Evolutionary conservation across 2,329 filamentous ascomycete species (phyloP).

Genomic region (Boeremia exigua): DNA sequence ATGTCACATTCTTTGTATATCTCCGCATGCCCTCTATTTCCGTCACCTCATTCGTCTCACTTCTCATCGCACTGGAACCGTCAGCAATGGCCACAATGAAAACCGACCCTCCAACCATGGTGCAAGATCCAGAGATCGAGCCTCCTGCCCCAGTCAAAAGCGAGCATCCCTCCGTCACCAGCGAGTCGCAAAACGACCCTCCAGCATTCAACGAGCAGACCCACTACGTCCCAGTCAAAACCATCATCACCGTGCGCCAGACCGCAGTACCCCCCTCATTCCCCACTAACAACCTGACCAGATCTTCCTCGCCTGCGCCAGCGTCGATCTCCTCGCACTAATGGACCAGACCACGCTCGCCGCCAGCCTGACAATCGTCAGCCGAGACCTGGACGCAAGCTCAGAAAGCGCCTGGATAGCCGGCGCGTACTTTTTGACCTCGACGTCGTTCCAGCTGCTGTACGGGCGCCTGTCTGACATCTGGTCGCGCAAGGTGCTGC

Average conservation of each 20-base stretch:
- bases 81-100: not conserved
- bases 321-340: constrained; percentile 27
- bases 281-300: constrained; percentile 6
- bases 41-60: not conserved
- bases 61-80: not conserved
- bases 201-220: constrained; percentile 29
- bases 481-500: constrained; percentile 57
- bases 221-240: constrained; percentile 29
- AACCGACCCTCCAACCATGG: not conserved
- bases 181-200: not conserved
- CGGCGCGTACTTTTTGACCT: constrained; percentile 62
- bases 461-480: constrained; percentile 69
- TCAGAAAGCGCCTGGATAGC: constrained; percentile 63
- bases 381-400: constrained; percentile 44
- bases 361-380: constrained; percentile 28
- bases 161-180: not conserved
- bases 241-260: constrained; percentile 24
- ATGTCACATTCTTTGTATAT: too few species aligned
- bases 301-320: constrained; percentile 34
- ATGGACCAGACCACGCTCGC: constrained; percentile 34
- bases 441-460: constrained; percentile 69
- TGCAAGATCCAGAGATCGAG: not conserved
- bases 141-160: not conserved
- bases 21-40: not conserved
- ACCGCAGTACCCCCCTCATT: too few species aligned